Conservation (phyloP, 352 stramenopile species). For the Pythium volutum region DNA sequence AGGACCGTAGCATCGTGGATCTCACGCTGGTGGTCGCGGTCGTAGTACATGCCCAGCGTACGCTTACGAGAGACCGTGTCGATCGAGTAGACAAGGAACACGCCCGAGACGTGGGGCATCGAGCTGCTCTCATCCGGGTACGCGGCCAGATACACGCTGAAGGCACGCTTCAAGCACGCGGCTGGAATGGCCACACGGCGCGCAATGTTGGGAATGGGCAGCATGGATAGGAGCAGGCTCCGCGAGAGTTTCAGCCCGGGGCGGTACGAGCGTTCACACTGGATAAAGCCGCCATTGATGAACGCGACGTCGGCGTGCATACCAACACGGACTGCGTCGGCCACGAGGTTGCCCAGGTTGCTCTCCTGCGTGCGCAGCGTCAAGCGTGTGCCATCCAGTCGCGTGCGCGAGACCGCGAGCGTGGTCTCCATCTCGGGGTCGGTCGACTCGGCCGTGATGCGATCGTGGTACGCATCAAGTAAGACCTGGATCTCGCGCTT, state of each 20-base stretch:
- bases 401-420: conserved; percentile 4
- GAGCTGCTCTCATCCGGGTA: conserved; percentile 9
- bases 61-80: not conserved
- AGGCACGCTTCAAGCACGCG: not conserved
- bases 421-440: conserved; percentile 21
- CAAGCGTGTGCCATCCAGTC: conserved; percentile 51
- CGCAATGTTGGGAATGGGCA: conserved; percentile 14
- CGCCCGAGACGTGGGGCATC: conserved; percentile 10
- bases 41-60: conserved; percentile 6
- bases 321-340: conserved; percentile 68
- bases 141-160: not conserved
- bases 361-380: conserved; percentile 61
- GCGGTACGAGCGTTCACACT: not conserved
- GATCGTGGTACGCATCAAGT: not conserved
- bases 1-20: conserved; percentile 1
- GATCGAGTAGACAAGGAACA: conserved; percentile 5
- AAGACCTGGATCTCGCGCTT: not conserved
- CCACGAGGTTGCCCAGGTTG: conserved; percentile 74
- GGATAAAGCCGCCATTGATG: conserved; percentile 89
- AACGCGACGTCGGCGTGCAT: conserved; percentile 61
- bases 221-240: conserved; percentile 1
- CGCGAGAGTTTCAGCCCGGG: conserved; percentile 2
- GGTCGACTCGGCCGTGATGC: conserved; percentile 29
- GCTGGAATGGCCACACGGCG: conserved; percentile 1
- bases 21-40: conserved; percentile 6